These are phyloP conservation scores for Nyctanthes arbortristis DNA, from an alignment of 257 asterid species.

Conservation along the genomic window DNA sequence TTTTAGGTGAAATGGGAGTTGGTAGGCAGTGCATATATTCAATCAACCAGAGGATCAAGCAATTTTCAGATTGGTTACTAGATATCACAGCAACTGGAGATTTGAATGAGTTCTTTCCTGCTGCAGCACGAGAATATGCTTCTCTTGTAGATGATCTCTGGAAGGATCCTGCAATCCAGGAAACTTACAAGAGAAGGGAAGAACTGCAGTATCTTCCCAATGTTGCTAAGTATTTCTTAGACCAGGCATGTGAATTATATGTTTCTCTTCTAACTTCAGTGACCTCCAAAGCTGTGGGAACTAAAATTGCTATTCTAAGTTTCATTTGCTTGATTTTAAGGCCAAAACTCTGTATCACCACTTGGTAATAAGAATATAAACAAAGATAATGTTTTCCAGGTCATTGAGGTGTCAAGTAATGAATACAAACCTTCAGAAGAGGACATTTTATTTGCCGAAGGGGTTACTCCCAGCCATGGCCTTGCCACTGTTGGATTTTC, in stretches of 20 bases:
- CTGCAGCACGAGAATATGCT: conserved; percentile 60
- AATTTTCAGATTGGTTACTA: conserved; percentile 59
- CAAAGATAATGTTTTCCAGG: conserved; percentile 39
- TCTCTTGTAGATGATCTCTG: conserved; percentile 56
- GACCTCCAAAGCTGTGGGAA: not conserved
- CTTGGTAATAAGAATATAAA: not conserved
- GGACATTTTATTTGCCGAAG: conserved; percentile 62
- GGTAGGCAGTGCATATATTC: conserved; percentile 48
- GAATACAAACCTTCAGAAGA: conserved; percentile 63
- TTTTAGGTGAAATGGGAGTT: conserved; percentile 35
- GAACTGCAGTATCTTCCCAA: conserved; percentile 57
- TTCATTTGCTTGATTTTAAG: not conserved
- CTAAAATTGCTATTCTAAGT: not conserved
- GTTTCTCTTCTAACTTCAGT: not conserved
- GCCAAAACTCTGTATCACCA: not conserved
- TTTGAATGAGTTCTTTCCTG: conserved; percentile 45
- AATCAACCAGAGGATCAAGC: conserved; percentile 41
- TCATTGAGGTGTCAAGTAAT: conserved; percentile 54
- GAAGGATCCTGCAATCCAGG: conserved; percentile 76
- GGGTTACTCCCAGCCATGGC: conserved; percentile 53
- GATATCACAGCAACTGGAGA: conserved; percentile 51
- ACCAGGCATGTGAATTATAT: conserved; percentile 46
- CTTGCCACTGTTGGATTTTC: conserved; percentile 56
- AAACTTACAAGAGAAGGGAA: conserved; percentile 60
- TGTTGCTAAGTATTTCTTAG: conserved; percentile 63